These are phyloP conservation scores for Termitomyces sp. DNA, from an alignment of 768 basidiomycete species.

Conservation along the genomic window DNA sequence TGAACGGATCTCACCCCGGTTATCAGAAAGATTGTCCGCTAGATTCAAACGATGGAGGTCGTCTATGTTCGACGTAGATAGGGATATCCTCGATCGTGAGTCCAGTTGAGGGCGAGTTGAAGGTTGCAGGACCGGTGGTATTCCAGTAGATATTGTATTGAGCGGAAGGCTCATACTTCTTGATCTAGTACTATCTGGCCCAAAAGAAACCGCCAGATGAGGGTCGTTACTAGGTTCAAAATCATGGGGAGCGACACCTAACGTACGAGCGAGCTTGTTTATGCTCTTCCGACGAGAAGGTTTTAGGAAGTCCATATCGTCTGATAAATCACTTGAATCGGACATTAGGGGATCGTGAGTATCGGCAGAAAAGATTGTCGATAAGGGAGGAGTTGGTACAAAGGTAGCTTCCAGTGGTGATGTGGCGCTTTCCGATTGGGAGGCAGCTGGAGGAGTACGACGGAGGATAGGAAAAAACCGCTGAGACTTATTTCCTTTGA, in stretches of 20 bases:
- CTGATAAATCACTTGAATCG: slow-evolving; percentile 1
- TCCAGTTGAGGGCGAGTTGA: not conserved
- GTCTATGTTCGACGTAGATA: slow-evolving; percentile 15
- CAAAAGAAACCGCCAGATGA: not conserved
- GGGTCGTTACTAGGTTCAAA: not conserved
- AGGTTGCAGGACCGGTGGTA: not conserved
- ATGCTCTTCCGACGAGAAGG: slow-evolving; percentile 13
- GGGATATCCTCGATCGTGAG: slow-evolving; percentile 10
- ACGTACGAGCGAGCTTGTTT: slow-evolving; percentile 24
- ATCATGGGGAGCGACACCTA: slow-evolving; percentile 19
- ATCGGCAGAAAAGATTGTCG: slow-evolving; percentile 2
- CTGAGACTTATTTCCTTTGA: not conserved
- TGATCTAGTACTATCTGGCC: not conserved
- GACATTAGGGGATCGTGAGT: slow-evolving; percentile 9
- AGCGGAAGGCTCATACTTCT: slow-evolving; percentile 8
- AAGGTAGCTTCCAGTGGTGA: slow-evolving; percentile 3
- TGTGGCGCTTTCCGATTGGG: not conserved
- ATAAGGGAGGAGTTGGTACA: slow-evolving; percentile 8
- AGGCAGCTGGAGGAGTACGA: not conserved
- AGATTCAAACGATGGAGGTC: slow-evolving; percentile 21
- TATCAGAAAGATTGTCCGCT: slow-evolving; percentile 19
- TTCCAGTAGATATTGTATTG: not conserved
- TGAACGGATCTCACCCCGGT: slow-evolving; percentile 14
- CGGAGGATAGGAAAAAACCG: not conserved
- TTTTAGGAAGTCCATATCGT: slow-evolving; percentile 6